phyloP scores from a whole-genome alignment of 1,284 basidiomycete genomes.

The Ustilago tritici region DNA sequence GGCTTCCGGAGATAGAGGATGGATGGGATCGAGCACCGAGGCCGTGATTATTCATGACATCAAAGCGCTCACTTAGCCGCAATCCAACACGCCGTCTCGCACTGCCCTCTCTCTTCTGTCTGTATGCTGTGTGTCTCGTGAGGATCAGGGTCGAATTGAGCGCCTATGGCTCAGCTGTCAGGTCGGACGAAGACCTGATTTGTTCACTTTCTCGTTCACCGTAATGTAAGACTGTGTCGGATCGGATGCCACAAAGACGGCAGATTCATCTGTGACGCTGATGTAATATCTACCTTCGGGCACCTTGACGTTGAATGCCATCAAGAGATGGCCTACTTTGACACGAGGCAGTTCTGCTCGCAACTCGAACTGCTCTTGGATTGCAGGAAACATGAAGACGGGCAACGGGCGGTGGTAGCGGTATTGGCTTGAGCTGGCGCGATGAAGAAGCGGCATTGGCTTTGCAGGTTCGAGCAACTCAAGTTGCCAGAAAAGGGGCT shows the following conservation, averaged over 20 bases:
- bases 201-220: not conserved
- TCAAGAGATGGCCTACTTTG: not conserved
- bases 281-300: not conserved
- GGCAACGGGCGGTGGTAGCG: too few relatives aligned
- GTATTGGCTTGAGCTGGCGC: too few relatives aligned
- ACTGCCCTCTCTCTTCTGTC: not conserved
- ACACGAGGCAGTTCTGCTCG: not conserved
- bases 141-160: too few relatives aligned
- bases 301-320: not conserved
- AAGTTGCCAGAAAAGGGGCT: too few relatives aligned
- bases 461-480: too few relatives aligned
- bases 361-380: not conserved
- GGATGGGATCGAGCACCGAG: slow-evolving; percentile 73
- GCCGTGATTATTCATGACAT: slow-evolving; percentile 65
- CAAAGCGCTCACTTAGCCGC: slow-evolving; percentile 23
- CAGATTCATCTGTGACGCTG: not conserved
- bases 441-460: too few relatives aligned
- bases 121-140: not conserved
- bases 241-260: not conserved
- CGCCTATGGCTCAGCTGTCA: too few relatives aligned
- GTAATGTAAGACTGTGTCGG: not conserved
- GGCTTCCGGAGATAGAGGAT: slow-evolving; percentile 92
- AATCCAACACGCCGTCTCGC: too few relatives aligned
- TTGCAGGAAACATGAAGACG: not conserved
- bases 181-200: not conserved